Percentiles rank a stretch among this genome's conserved stretches.
phyloP scores from a whole-genome alignment of 176 grass and related monocot species.

The Avena atlantica region DNA sequence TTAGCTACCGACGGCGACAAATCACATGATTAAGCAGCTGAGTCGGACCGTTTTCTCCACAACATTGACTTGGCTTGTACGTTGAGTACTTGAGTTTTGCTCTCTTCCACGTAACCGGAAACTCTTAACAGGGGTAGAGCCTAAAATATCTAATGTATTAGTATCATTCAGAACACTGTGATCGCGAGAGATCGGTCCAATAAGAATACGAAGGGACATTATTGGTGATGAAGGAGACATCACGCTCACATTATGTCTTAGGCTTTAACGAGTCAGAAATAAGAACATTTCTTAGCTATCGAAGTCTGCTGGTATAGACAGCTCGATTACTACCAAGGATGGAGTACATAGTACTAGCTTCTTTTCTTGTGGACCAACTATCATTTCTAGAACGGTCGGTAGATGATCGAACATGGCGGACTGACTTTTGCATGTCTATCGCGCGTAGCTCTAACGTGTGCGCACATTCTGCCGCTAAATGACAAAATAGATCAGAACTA shows the following conservation, averaged over 20 bases:
- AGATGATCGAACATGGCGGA: no score
- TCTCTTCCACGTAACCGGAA: neutral
- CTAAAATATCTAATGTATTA: neutral
- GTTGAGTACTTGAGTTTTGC: neutral
- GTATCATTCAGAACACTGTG: neutral
- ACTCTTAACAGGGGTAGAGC: neutral
- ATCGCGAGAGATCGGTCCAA: neutral
- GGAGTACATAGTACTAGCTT: neutral
- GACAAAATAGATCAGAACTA: no score
- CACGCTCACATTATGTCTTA: neutral
- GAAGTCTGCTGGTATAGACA: neutral
- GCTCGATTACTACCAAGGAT: neutral
- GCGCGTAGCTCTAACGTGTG: no score
- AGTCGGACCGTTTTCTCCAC: neutral
- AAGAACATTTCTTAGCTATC: neutral
- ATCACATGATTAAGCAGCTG: neutral
- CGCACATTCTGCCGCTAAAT: no score
- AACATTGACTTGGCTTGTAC: neutral
- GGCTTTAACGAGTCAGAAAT: neutral
- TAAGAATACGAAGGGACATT: neutral
- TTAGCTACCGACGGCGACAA: neutral
- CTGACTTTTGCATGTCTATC: no score
- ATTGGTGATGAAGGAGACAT: neutral
- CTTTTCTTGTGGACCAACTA: neutral
- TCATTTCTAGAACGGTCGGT: no score